Evolutionary conservation across 805 yeast genomes (phyloP).

Genomic region (Myxozyma melibiosi): DNA sequence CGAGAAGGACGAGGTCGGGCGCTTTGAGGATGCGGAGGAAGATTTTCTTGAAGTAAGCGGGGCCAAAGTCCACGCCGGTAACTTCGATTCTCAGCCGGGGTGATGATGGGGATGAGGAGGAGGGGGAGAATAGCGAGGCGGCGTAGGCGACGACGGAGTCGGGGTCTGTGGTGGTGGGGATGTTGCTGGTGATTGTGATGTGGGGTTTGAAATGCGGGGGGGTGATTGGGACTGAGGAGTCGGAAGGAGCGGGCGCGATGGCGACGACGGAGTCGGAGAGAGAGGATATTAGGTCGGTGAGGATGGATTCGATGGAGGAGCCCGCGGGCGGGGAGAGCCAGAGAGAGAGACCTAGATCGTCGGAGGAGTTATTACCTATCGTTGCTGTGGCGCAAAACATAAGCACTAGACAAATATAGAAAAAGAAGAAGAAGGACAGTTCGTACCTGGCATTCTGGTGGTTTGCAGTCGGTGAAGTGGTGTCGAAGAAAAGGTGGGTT

Average conservation of each 20-base stretch:
- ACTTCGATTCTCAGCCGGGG: conserved; percentile 44
- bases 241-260: conserved; percentile 61
- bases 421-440: no score
- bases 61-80: conserved; percentile 51
- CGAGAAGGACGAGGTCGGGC: conserved; percentile 54
- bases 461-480: no score
- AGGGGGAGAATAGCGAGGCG: conserved; percentile 56
- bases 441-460: conserved; percentile 1
- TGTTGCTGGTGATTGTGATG: conserved; percentile 69
- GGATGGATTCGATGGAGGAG: conserved; percentile 56
- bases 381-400: neutral
- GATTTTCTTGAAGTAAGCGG: conserved; percentile 56
- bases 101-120: conserved; percentile 37
- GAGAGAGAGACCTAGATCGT: conserved; percentile 55
- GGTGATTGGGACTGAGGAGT: conserved; percentile 45
- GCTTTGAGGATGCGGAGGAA: conserved; percentile 52
- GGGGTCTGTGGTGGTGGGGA: conserved; percentile 51
- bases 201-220: conserved; percentile 75
- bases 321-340: conserved; percentile 74
- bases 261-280: conserved; percentile 51
- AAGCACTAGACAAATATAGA: neutral
- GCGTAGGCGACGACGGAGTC: conserved; percentile 61
- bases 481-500: neutral
- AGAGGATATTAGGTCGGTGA: conserved; percentile 63
- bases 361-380: neutral